Evolutionary conservation across 352 stramenopile genomes (phyloP).

Genomic region (Poterioochromonas sp.): DNA sequence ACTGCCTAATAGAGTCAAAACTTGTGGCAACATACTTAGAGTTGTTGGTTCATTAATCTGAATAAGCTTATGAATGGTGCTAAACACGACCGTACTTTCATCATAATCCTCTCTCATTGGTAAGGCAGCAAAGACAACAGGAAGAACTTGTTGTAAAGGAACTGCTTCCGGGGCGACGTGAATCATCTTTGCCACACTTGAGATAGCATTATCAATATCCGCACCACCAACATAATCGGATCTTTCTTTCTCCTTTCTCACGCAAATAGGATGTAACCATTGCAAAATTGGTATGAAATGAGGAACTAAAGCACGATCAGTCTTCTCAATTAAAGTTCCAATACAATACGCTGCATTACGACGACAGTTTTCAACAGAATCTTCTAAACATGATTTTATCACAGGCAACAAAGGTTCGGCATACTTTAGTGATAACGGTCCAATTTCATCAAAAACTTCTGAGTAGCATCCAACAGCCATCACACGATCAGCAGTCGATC

Average conservation of each 20-base stretch:
- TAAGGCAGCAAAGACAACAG: constrained; percentile 77
- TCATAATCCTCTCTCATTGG: constrained; percentile 91
- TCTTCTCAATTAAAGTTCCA: constrained; percentile 75
- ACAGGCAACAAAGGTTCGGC: constrained; percentile 72
- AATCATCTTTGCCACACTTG: constrained; percentile 83
- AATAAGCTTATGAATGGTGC: constrained; percentile 78
- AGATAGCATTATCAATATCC: constrained; percentile 84
- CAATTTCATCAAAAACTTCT: constrained; percentile 55
- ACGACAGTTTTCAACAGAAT: constrained; percentile 80
- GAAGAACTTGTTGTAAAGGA: constrained; percentile 81
- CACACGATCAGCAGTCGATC: constrained; percentile 75
- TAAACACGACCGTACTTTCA: constrained; percentile 89
- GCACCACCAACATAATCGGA: constrained; percentile 56
- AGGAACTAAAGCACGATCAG: constrained; percentile 57
- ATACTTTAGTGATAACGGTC: not conserved
- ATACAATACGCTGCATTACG: constrained; percentile 88
- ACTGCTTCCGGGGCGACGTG: constrained; percentile 62
- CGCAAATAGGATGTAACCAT: constrained; percentile 76
- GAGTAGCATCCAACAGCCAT: constrained; percentile 86
- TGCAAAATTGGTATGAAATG: constrained; percentile 80
- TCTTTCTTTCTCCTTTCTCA: constrained; percentile 44
- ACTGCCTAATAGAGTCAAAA: constrained; percentile 68
- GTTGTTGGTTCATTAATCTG: constrained; percentile 69
- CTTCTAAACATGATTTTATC: constrained; percentile 71
- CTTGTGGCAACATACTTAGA: constrained; percentile 57